Percentiles rank a stretch among this genome's conserved stretches.
Conservation (phyloP, 345 rosid genomes). For the Streptanthus diversifolius region DNA sequence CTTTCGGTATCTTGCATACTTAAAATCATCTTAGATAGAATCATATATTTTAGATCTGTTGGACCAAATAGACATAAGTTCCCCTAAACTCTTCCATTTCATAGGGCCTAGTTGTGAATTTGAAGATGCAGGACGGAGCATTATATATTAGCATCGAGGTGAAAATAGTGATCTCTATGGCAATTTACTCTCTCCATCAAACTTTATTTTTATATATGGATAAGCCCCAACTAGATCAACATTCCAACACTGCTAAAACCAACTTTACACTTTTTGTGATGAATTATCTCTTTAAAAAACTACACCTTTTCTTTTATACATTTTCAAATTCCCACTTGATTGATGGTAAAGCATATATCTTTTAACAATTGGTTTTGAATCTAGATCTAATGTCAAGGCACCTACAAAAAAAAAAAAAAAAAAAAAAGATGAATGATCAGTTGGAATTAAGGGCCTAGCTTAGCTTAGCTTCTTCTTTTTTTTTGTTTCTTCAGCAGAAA, state of each 20-base stretch:
- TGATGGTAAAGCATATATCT: conserved; percentile 10
- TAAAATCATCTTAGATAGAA: background rate
- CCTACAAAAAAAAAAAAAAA: background rate
- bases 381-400: conserved; percentile 17
- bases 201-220: background rate
- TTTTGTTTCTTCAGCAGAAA: background rate
- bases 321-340: conserved; percentile 13
- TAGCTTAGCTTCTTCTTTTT: background rate
- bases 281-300: background rate
- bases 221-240: background rate
- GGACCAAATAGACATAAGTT: background rate
- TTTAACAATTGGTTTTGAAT: conserved; percentile 8
- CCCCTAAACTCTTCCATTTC: background rate
- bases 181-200: background rate
- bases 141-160: background rate
- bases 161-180: background rate
- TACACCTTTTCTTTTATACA: background rate
- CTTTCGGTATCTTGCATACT: background rate
- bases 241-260: background rate
- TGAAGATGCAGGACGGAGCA: background rate
- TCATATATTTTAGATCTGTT: background rate
- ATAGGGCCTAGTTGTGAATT: background rate
- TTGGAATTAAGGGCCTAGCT: background rate
- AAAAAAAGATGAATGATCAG: background rate
- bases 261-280: conserved; percentile 23